Base-by-base conservation (phyloP, 345 rosid species). In the Turritis glabra region DNA sequence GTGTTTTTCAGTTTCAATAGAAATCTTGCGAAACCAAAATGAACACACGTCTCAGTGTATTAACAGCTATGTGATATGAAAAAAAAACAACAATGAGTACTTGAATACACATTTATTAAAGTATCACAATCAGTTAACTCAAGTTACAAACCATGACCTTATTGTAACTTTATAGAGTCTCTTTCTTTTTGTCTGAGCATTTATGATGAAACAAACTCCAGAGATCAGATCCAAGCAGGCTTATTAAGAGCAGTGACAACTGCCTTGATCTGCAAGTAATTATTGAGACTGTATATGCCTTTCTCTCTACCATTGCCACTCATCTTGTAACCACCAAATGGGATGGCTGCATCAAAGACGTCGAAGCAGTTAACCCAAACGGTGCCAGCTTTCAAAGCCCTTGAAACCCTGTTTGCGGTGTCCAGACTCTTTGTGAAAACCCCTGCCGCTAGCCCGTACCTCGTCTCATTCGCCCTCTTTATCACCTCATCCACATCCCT, bases 301-400 rank as follows among this genome's bases (percentile, higher is more conserved):
- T 95, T 95, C 81, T 95, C 99, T 80, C 99, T 78, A 5, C 99
- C 99, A 0, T 78, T 81, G 8, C 99, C 99, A 43, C 99, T 95
- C 99, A 90, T 92, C 85, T 90, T 95, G 86, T 85, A 95, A 21
- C 99, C 99, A 15, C 99, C 99, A 6, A 90, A 92, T 0, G 99
- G 99, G 19, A 95, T 89, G 1, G 93, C 94, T 21, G 99, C 99
- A 22, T 95, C 99, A 48, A 95, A 92, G 7, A 87, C 88, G 46
- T 92, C 96, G 7, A 84, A 95, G 82, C 97, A 92, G 64, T 95
- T 95, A 13, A 92, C 74, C 99, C 99, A 95, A 32, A 95, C 89
- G 0, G 97, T 90, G 30, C 99, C 99, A 5, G 63, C 92, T 70
- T 69, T 83, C 78, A 95, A 77, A 1, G 95, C 97, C 23, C 99